phyloP scores from a whole-genome alignment of 106 monocot genomes.

The Acorus calamus region DNA sequence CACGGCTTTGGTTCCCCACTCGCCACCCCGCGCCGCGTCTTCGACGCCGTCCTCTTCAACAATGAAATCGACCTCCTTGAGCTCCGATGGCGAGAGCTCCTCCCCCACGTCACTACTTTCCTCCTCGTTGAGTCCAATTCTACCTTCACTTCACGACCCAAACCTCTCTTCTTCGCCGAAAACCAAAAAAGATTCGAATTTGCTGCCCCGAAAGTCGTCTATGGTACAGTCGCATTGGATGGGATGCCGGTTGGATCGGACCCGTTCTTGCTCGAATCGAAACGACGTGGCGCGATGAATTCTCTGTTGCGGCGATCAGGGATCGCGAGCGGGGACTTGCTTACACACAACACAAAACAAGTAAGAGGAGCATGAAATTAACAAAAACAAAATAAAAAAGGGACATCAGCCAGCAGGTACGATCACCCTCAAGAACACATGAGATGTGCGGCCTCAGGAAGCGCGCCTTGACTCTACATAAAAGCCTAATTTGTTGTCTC shows the following conservation, averaged over 20 bases:
- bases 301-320: slow-evolving; percentile 52
- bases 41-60: slow-evolving; percentile 90
- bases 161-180: slow-evolving; percentile 46
- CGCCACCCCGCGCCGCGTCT: slow-evolving; percentile 56
- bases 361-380: too few species aligned
- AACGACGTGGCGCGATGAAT: slow-evolving; percentile 35
- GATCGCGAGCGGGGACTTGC: slow-evolving; percentile 34
- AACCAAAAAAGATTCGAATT: slow-evolving; percentile 42
- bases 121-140: slow-evolving; percentile 72
- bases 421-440: too few species aligned
- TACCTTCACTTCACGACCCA: slow-evolving; percentile 72
- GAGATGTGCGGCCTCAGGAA: too few species aligned
- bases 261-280: slow-evolving; percentile 53
- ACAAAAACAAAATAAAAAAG: too few species aligned
- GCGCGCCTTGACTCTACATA: too few species aligned
- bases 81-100: slow-evolving; percentile 63
- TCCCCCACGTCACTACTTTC: slow-evolving; percentile 57
- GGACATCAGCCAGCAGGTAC: too few species aligned
- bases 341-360: too few species aligned
- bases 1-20: slow-evolving; percentile 53
- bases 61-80: slow-evolving; percentile 89
- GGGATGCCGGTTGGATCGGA: background rate
- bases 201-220: slow-evolving; percentile 26
- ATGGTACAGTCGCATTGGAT: slow-evolving; percentile 23
- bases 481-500: too few species aligned